Evolutionary conservation across 2,329 filamentous ascomycete genomes (phyloP).

Genomic region (Elsinoe perseae): DNA sequence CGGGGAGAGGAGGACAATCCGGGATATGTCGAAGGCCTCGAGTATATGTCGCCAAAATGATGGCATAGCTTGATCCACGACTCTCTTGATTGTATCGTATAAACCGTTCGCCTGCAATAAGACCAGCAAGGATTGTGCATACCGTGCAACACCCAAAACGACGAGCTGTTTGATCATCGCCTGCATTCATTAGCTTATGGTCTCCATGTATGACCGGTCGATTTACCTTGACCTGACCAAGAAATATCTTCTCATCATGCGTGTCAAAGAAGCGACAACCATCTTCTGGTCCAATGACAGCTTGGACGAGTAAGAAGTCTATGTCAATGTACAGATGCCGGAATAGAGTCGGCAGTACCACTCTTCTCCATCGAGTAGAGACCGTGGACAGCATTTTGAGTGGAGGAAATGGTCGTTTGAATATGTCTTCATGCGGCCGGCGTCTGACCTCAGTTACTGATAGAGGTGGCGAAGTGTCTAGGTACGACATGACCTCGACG

Average conservation of each 20-base stretch:
- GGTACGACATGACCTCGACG: not conserved
- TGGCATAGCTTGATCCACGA: not conserved
- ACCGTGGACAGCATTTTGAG: conserved; percentile 4
- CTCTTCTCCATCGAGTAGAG: conserved; percentile 9
- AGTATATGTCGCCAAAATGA: not conserved
- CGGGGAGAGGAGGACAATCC: not conserved
- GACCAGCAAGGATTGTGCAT: not conserved
- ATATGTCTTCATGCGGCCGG: not conserved
- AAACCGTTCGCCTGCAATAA: not conserved
- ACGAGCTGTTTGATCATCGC: not conserved
- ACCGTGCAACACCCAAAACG: not conserved
- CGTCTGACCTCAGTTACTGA: not conserved
- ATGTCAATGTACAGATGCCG: conserved; percentile 4
- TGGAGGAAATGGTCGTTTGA: not conserved
- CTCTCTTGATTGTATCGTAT: not conserved
- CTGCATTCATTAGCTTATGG: not conserved
- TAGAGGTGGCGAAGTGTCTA: not conserved
- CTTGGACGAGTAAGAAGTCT: not conserved
- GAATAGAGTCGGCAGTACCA: not conserved
- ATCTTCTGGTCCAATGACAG: not conserved
- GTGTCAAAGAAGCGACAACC: not conserved
- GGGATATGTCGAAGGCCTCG: not conserved
- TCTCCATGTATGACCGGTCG: not conserved
- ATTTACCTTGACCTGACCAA: not conserved
- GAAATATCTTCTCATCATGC: not conserved